These are phyloP conservation scores for Penicillium cataractarum DNA, from an alignment of 495 filamentous ascomycete genomes.

Conservation along the genomic window DNA sequence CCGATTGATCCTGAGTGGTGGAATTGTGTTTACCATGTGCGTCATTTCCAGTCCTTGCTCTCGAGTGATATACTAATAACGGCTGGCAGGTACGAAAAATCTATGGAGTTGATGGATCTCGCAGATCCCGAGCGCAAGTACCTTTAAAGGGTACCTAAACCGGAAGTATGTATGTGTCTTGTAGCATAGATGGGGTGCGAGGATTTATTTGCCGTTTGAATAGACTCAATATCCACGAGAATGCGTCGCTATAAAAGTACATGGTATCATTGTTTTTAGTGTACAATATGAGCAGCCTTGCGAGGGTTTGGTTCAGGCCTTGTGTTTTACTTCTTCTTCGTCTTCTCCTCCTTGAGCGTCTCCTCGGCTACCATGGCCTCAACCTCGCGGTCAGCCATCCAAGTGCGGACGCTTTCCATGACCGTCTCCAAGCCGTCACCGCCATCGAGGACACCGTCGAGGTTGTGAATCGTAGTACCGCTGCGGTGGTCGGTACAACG, in stretches of 20 bases:
- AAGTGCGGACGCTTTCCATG: constrained; percentile 78
- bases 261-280: constrained; percentile 27
- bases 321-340: constrained; percentile 5
- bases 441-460: constrained; percentile 78
- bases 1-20: constrained; percentile 84
- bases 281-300: constrained; percentile 13
- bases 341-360: constrained; percentile 30
- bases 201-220: constrained; percentile 64
- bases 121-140: constrained; percentile 86
- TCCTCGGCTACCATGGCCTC: constrained; percentile 63
- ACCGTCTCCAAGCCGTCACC: constrained; percentile 71
- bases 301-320: neutral
- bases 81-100: constrained; percentile 81
- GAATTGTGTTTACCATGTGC: constrained; percentile 96
- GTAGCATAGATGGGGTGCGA: constrained; percentile 31
- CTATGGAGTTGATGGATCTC: constrained; percentile 82
- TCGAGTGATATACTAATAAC: constrained; percentile 15
- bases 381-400: constrained; percentile 79
- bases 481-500: constrained; percentile 92
- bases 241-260: constrained; percentile 20
- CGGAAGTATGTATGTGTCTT: neutral
- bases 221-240: constrained; percentile 7
- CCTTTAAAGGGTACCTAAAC: constrained; percentile 53
- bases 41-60: constrained; percentile 24
- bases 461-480: constrained; percentile 78